A percentile compares a stretch with the other conserved stretches of the same genome.
Evolutionary conservation across 352 stramenopile species (phyloP).

Genomic region (Pythium phragmitis): DNA sequence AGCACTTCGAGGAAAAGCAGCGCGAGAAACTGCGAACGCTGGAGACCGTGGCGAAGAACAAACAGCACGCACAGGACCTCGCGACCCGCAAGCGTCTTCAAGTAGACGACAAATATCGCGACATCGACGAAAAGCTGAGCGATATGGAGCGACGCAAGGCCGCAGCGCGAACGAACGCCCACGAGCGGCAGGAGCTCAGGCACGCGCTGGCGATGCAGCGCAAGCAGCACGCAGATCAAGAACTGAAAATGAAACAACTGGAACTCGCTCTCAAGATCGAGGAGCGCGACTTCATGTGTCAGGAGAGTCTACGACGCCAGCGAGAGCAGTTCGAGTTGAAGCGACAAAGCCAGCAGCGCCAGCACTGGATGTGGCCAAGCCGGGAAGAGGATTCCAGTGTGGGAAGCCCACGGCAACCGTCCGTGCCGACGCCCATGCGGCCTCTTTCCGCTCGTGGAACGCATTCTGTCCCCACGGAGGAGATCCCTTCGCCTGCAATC

Average conservation of each 20-base stretch:
- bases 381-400: slow-evolving; percentile 10
- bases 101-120: slow-evolving; percentile 17
- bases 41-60: slow-evolving; percentile 36
- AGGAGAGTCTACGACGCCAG: background rate
- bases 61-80: slow-evolving; percentile 18
- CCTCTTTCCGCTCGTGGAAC: slow-evolving; percentile 34
- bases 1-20: slow-evolving; percentile 36
- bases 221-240: slow-evolving; percentile 17
- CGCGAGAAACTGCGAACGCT: slow-evolving; percentile 29
- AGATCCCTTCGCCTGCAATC: slow-evolving; percentile 27
- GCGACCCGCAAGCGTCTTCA: slow-evolving; percentile 2
- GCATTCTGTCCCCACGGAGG: background rate
- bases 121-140: slow-evolving; percentile 2
- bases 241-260: slow-evolving; percentile 27
- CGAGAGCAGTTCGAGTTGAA: slow-evolving; percentile 13
- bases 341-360: slow-evolving; percentile 4
- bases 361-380: background rate
- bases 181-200: slow-evolving; percentile 9
- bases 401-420: slow-evolving; percentile 1
- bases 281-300: slow-evolving; percentile 22
- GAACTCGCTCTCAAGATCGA: slow-evolving; percentile 26
- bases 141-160: slow-evolving; percentile 11
- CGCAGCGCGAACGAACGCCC: background rate
- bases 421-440: background rate
- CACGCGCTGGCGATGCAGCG: slow-evolving; percentile 16